Base-by-base conservation (phyloP, 106 monocot genomes). In the Dendrobium officinale region DNA sequence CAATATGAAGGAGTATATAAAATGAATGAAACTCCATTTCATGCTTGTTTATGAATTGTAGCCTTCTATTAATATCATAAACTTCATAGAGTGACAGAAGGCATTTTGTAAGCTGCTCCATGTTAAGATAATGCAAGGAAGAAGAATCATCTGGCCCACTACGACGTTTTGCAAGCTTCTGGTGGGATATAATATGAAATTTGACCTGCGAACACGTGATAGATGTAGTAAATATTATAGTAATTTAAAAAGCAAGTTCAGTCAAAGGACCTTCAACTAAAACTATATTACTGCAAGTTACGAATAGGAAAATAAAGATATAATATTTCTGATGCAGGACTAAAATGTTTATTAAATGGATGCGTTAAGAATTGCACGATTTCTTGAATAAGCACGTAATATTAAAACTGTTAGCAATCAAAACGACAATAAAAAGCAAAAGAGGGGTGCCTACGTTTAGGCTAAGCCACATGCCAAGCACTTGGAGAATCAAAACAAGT, bases 101-200 rank as follows among this genome's bases (percentile, higher is more conserved):
- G 55, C 89, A 89, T 82, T 99, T 99, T 42, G 84, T 85, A 73
- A 99, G 87, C 80, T 99, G 98, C 77, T 99, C 98, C 93, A 90
- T 85, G 86, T 99, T 99, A 42, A 99, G 93, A 79, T 95, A 84
- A 87, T 83, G 80, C 78, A 91, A 81, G 49, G 98, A 81, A 43
- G 98, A 95, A 55, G 93, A 88, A 75, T 80, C 45, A 67, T 86
- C 90, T 33, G 85, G 73, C 48, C 87, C 86, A 42, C 61, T 55
- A 29, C 77, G 80, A 75, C 74, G 68, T 37, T 77, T 90, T 26
- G 85, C 85, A 80, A 99, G 93, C 75, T 85, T 95, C 78, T 84
- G 86, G 68, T 95, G 93, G 19, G 95, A 95, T 75, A 82, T 77
- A 40, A 95, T 85, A 84, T 95, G 95, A 81, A 95, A 95, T 72